Percentiles rank a stretch among this genome's conserved stretches.
Evolutionary conservation across 164 flowering plant species (phyloP).

Genomic region (Houttuynia cordata): DNA sequence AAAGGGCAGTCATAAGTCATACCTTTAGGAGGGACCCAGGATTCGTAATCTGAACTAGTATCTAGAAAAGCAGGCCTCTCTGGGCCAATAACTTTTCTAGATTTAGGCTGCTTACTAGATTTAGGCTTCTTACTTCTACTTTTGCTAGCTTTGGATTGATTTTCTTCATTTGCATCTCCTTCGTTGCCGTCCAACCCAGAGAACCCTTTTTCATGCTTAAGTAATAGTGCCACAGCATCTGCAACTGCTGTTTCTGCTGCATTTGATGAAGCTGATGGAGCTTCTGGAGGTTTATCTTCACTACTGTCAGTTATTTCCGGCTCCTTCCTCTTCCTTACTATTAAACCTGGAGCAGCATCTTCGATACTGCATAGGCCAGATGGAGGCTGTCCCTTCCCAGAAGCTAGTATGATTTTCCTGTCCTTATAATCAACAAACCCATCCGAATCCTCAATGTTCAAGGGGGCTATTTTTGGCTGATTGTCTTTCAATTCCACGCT

Average conservation of each 20-base stretch:
- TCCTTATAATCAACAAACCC: slow-evolving; percentile 83
- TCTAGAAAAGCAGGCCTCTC: slow-evolving; percentile 65
- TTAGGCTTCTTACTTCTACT: slow-evolving; percentile 26
- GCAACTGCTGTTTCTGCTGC: slow-evolving; percentile 38
- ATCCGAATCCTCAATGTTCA: slow-evolving; percentile 24
- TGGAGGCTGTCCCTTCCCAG: slow-evolving; percentile 12
- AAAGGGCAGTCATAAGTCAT: slow-evolving; percentile 2
- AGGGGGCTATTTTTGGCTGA: slow-evolving; percentile 16
- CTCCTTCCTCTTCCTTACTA: slow-evolving; percentile 73
- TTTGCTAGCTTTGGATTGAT: slow-evolving; percentile 2
- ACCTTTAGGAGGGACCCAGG: slow-evolving; percentile 99
- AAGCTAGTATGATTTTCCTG: slow-evolving; percentile 36
- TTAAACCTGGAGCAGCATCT: slow-evolving; percentile 71
- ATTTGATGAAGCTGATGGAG: slow-evolving; percentile 16
- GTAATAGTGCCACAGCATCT: slow-evolving; percentile 74
- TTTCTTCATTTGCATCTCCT: slow-evolving; percentile 9
- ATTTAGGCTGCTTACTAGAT: slow-evolving; percentile 32
- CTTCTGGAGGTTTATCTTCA: slow-evolving; percentile 20
- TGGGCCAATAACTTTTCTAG: slow-evolving; percentile 73
- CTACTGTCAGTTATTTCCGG: slow-evolving; percentile 21
- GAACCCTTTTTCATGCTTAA: slow-evolving; percentile 64
- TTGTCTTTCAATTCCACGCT: slow-evolving; percentile 26
- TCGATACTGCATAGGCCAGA: slow-evolving; percentile 34
- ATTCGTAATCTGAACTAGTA: slow-evolving; percentile 31
- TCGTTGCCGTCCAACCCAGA: slow-evolving; percentile 32